These are phyloP conservation scores for Baorangia bicolor DNA, from an alignment of 768 basidiomycete species.

Conservation along the genomic window DNA sequence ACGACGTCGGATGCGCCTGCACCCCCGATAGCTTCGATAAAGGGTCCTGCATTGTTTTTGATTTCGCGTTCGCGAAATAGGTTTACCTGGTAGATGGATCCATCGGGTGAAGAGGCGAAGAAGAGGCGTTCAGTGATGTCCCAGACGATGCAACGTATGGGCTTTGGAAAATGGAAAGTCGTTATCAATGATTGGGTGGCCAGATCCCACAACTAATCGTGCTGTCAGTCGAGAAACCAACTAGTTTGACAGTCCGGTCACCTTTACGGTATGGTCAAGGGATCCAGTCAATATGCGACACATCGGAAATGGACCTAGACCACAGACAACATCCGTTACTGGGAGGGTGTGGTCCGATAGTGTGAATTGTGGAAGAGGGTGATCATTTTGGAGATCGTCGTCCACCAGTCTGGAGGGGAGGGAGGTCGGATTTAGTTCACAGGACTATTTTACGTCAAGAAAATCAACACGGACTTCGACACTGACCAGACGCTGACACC, in stretches of 20 bases:
- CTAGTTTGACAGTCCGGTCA: constrained; percentile 32
- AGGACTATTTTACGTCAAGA: constrained; percentile 2
- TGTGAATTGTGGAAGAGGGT: constrained; percentile 73
- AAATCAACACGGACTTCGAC: constrained; percentile 58
- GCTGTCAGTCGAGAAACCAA: constrained; percentile 9
- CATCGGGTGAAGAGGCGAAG: constrained; percentile 78
- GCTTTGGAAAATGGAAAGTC: constrained; percentile 84
- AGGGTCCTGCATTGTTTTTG: constrained; percentile 45
- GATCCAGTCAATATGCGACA: constrained; percentile 80
- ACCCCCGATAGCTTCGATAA: constrained; percentile 73
- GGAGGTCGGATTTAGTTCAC: constrained; percentile 7
- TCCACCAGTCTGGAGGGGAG: constrained; percentile 61
- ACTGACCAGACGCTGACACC: constrained; percentile 87
- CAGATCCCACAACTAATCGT: constrained; percentile 73
- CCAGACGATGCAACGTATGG: constrained; percentile 69
- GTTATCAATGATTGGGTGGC: constrained; percentile 72
- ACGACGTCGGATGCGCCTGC: constrained; percentile 69
- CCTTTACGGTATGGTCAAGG: constrained; percentile 90
- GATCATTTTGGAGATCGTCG: constrained; percentile 69
- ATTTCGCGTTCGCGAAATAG: constrained; percentile 65
- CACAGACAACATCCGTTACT: constrained; percentile 77
- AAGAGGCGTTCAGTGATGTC: constrained; percentile 87
- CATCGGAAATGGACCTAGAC: constrained; percentile 74
- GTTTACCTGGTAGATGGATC: constrained; percentile 77
- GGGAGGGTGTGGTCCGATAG: constrained; percentile 92